phyloP scores from a whole-genome alignment of 1,284 basidiomycete species.

The Cystobasidium slooffiae region DNA sequence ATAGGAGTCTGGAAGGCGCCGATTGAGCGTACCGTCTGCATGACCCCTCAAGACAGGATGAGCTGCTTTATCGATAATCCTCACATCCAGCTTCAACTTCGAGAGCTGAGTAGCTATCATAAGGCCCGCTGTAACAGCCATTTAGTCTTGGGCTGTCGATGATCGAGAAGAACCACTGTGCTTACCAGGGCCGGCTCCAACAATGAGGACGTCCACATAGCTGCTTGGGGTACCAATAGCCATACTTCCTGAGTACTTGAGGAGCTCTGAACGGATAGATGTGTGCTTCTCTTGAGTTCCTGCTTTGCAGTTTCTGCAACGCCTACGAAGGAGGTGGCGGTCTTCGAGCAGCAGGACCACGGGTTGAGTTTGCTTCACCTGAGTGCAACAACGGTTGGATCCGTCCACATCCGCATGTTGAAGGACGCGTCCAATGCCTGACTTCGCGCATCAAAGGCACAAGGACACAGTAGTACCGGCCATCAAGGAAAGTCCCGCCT shows the following conservation, averaged over 20 bases:
- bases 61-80: conserved; percentile 51
- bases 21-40: conserved; percentile 47
- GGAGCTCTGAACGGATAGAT: background rate
- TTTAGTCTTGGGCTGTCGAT: background rate
- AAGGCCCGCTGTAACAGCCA: conserved; percentile 12
- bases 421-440: background rate
- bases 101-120: conserved; percentile 46
- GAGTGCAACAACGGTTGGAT: background rate
- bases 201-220: conserved; percentile 46
- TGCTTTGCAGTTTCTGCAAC: no score
- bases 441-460: background rate
- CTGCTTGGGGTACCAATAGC: background rate
- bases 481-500: no score
- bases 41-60: conserved; percentile 49
- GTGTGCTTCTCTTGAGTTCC: no score
- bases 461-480: no score
- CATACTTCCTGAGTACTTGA: background rate
- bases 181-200: conserved; percentile 47
- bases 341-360: no score
- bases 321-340: no score
- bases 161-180: background rate
- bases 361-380: no score
- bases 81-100: conserved; percentile 47
- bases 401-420: background rate
- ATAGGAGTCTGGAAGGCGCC: background rate